Percentiles rank a stretch among this genome's conserved stretches.
Evolutionary conservation across 2,329 filamentous ascomycete genomes (phyloP).

Genomic region (Aspergillus fumigatiaffinis): DNA sequence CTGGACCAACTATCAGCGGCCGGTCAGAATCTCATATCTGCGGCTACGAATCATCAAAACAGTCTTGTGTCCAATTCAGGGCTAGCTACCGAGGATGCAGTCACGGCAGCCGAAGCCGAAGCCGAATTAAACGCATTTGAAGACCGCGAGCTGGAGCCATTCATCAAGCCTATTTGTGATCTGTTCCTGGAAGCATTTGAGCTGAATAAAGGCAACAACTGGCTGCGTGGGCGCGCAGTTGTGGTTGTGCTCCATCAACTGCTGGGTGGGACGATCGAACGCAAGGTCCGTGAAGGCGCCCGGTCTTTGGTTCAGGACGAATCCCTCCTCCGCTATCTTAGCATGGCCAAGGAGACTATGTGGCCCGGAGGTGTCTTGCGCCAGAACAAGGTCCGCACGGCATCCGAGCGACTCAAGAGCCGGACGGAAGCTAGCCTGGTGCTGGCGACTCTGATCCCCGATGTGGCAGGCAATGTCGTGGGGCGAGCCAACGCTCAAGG

Average conservation of each 20-base stretch:
- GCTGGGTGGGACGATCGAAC: conserved; percentile 90
- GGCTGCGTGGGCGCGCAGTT: conserved; percentile 90
- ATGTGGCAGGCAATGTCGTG: conserved; percentile 88
- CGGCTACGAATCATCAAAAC: conserved; percentile 53
- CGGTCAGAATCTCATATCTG: conserved; percentile 72
- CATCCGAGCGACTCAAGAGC: conserved; percentile 72
- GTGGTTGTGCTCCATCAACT: conserved; percentile 96
- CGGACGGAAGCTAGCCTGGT: conserved; percentile 84
- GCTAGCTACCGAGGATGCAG: conserved; percentile 45
- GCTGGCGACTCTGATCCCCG: conserved; percentile 83
- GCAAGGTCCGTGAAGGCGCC: conserved; percentile 84
- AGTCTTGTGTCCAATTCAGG: conserved; percentile 43
- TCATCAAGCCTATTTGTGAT: conserved; percentile 97
- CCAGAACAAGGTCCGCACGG: conserved; percentile 55
- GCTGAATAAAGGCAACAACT: conserved; percentile 91
- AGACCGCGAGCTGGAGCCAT: conserved; percentile 81
- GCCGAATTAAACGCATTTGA: conserved; percentile 93
- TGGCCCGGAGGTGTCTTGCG: conserved; percentile 63
- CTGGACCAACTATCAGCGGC: conserved; percentile 90
- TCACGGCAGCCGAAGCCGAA: conserved; percentile 70
- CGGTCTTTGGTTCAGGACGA: conserved; percentile 72
- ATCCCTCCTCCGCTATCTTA: conserved; percentile 70
- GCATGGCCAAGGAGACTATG: conserved; percentile 68
- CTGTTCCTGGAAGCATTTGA: conserved; percentile 96
- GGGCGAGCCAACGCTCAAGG: conserved; percentile 87